Conservation (phyloP, 306 rosid species). For the Alnus rubra region DNA sequence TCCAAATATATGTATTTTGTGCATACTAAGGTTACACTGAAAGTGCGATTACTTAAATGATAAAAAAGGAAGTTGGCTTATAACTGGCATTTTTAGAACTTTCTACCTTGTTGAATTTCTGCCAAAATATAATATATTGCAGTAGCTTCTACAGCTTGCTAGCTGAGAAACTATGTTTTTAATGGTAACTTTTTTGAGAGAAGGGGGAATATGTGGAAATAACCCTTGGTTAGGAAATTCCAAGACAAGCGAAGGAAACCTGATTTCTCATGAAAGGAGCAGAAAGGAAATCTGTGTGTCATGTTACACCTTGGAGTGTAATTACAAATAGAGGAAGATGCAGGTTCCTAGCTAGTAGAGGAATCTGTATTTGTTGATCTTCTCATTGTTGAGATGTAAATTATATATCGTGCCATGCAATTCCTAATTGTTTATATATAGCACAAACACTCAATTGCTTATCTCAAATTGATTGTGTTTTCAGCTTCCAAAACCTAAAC, state of each 20-base stretch:
- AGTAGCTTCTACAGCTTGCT: neutral
- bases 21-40: neutral
- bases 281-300: neutral
- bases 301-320: neutral
- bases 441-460: neutral
- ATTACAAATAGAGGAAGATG: neutral
- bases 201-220: neutral
- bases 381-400: neutral
- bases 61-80: neutral
- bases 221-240: neutral
- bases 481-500: constrained; percentile 82
- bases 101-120: neutral
- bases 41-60: neutral
- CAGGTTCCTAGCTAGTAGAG: neutral
- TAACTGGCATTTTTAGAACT: neutral
- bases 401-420: neutral
- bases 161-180: neutral
- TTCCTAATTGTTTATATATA: neutral
- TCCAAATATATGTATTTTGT: neutral
- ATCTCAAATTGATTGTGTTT: constrained; percentile 12
- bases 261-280: neutral
- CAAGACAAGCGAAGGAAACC: neutral
- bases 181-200: neutral
- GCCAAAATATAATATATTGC: neutral
- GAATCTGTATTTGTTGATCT: neutral